Evolutionary conservation across 2,329 filamentous ascomycete species (phyloP), one percentile per base, ranked within the genome.

Genomic region (Herpotrichia juniperi): DNA sequence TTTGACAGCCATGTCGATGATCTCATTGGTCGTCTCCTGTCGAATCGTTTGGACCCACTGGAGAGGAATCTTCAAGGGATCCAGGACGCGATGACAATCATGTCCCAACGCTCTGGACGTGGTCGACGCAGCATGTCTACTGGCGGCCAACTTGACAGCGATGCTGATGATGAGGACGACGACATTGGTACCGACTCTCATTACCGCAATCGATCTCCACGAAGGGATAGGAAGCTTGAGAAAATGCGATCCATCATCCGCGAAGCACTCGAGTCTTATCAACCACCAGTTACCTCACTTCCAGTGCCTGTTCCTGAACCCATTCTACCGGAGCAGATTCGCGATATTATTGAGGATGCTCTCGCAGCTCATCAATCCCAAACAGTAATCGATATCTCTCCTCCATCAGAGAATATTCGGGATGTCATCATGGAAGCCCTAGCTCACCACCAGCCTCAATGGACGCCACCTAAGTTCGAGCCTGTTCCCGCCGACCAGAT

Each of bases 81-180:
- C 34, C 89, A 93, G 61, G 80, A 87, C 49, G 85, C 85, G 3
- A 74, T 96, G 48, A 79, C 80, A 16, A 77, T 80, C 37, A 79
- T 88, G 61, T 80, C 83, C 79, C 48, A 79, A 12, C 77, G 79
- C 7, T 50, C 60, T 35, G 60, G 61, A 22, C 84, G 85, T 10
- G 83, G 80, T 49, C 80, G 84, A 59, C 84, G 86, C 61, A 91
- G 87, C 70, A 74, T 85, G 34, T 93, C 89, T 42, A 84, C 80
- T n/a, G 72, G 68, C 32, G 89, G 91, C 25, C 76, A 79, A 3
- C 81, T 84, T 42, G 87, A 96, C 53, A 97, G 93, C 69, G 94
- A 97, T 75, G 93, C 94, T 10, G 93, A 97, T 70, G 93, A 96
- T 56, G 92, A 96, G 68, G 93, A 96, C 59, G 92, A 96, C 19